Base-by-base conservation (phyloP, 2,329 filamentous ascomycete species). In the Cladosporium phlei region DNA sequence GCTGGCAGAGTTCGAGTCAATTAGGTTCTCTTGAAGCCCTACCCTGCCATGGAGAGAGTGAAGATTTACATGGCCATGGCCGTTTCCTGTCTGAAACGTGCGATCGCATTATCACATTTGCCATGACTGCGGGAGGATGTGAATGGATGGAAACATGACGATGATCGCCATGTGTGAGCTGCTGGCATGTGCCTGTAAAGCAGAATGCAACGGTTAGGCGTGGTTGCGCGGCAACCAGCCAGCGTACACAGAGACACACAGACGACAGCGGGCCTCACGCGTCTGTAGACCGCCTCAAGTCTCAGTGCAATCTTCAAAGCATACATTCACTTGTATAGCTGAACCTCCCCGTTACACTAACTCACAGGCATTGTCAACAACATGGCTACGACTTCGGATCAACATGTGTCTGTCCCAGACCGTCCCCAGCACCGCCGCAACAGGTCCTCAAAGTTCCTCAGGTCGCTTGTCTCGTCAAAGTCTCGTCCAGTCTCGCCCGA, bases 391-490 rank as follows among this genome's bases (percentile, higher is more conserved):
- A 25, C 24, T 22, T 28, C 24, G 16, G 32, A 29, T 2, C 24
- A 45, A 7, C 42, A 37, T 33, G 45, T n/a, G 10, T 4, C 35
- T 8, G 11, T 37, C 7, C 7, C 27, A 33, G 28, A 16, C 30
- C 49, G 51, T 17, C 56, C 56, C 1, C 45, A 52, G n/a, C 59
- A 62, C 39, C 59, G 54, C 42, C 59, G 62, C 46, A 59, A 59
- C 38, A 51, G 52, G 22, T 62, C 59, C 30, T 62, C 59, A 38
- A 59, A 59, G 47, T 65, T 73, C 33, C 66, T 81, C 51, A 75
- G 73, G 58, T 74, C 76, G 16, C 71, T 80, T 47, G 72, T 80
- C 55, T 66, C 69, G 16, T 65, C 74, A 40, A 76, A 72, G 59
- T 45, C 42, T 8, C 42, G 42, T 7, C 42, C 42, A 22, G 42